Conservation (phyloP, 1,284 basidiomycete species). For the Fistulina hepatica region DNA sequence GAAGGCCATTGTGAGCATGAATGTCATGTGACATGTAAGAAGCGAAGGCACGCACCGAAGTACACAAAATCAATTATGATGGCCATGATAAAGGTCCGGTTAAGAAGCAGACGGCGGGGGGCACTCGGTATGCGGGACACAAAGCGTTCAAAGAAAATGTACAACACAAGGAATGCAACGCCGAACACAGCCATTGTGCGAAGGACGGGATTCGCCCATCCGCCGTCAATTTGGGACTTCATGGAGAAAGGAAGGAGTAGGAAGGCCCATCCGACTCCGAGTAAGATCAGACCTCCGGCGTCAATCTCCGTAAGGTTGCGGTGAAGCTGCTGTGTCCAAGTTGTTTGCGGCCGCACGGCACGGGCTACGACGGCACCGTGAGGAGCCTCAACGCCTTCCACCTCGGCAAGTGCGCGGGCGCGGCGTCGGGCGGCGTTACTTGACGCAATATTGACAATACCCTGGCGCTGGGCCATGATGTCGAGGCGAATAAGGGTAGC, state of each 20-base stretch:
- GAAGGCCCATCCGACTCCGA: slow-evolving; percentile 40
- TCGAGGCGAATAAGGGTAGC: slow-evolving; percentile 65
- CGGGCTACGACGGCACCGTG: too few relatives aligned
- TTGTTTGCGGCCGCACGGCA: too few relatives aligned
- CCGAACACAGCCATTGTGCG: slow-evolving; percentile 35
- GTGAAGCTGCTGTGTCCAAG: neutral
- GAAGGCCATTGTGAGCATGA: too few relatives aligned
- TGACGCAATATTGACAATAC: slow-evolving; percentile 3
- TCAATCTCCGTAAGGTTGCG: slow-evolving; percentile 21
- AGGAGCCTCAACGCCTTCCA: too few relatives aligned
- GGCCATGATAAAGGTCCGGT: slow-evolving; percentile 26
- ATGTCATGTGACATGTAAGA: slow-evolving; percentile 29
- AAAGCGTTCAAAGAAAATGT: slow-evolving; percentile 29
- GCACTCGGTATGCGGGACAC: slow-evolving; percentile 30
- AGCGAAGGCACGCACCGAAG: neutral
- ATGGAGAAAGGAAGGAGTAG: slow-evolving; percentile 55
- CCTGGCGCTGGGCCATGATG: slow-evolving; percentile 32
- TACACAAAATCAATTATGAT: neutral
- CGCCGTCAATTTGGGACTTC: slow-evolving; percentile 25
- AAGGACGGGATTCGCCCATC: slow-evolving; percentile 28
- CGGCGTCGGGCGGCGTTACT: neutral
- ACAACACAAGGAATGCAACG: slow-evolving; percentile 23
- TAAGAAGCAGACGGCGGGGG: slow-evolving; percentile 30
- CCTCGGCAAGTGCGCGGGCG: neutral
- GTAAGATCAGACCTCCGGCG: slow-evolving; percentile 42